Percentiles rank a stretch among this genome's conserved stretches.
Evolutionary conservation across 202 grass and related monocot genomes (phyloP).

Genomic region (Eragrostis tef): DNA sequence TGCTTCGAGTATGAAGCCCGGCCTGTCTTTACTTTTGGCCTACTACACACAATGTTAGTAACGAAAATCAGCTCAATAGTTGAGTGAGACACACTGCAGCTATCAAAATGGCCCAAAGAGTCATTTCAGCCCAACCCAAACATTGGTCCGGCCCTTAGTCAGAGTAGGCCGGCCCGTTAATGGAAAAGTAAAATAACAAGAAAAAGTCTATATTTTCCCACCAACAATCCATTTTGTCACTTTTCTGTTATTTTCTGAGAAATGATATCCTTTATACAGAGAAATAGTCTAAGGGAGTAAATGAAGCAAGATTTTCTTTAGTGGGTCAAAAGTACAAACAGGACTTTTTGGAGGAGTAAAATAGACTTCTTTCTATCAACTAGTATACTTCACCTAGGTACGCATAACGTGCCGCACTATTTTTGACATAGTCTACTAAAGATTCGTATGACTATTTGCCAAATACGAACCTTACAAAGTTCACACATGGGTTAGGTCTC

Average conservation of each 20-base stretch:
- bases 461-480: slow-evolving; percentile 9
- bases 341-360: too few species aligned
- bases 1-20: not conserved
- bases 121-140: not conserved
- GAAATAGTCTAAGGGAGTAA: too few species aligned
- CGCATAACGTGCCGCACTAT: not conserved
- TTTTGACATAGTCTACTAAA: slow-evolving; percentile 19
- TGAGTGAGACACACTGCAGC: not conserved
- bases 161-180: too few species aligned
- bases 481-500: not conserved
- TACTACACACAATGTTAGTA: not conserved
- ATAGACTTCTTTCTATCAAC: too few species aligned
- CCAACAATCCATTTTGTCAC: too few species aligned
- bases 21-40: not conserved
- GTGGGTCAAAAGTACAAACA: too few species aligned
- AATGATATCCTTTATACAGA: too few species aligned
- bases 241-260: too few species aligned
- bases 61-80: not conserved
- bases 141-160: not conserved
- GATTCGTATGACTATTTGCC: not conserved
- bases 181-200: too few species aligned
- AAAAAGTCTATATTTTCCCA: too few species aligned
- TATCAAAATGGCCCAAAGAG: not conserved
- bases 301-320: too few species aligned
- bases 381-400: too few species aligned